Evolutionary conservation across 2,329 filamentous ascomycete genomes (phyloP), one percentile per base, ranked within the genome.

Genomic region (Raffaelea ambrosiae): DNA sequence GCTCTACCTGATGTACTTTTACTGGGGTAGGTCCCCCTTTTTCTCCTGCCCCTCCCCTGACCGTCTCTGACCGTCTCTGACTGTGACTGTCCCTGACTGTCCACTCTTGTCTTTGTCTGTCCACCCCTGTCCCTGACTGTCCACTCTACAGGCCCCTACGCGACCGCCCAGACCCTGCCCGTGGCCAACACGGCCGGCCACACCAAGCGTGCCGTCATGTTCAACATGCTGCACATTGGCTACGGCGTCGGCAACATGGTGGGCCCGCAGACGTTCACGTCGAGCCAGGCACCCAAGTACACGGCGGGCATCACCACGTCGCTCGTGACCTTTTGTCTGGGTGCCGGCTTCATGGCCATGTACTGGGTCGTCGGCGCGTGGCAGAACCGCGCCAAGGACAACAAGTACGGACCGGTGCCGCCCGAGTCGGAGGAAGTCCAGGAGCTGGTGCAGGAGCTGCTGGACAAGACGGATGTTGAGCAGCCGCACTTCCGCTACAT

Each of bases 211-310:
- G 38, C 26, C 23, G 36, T 41, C 31, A 40, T 40, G 16, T 48
- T 29, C 26, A 40, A 46, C 44, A 44, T 29, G 26, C 41, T 49
- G 31, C 46, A 48, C 16, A 33, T 43, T 26, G 19, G 38, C 14
- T 49, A 50, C 40, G 72, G 71, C 2, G 66, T 67, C 3, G 75
- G 73, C 14, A 79, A 76, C 57, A 73, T 78, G 47, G 77, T 79
- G 50, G 75, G 75, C 0, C 75, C 75, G 0, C 72, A 78, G 58
- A 78, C 74, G 2, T 78, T 79, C 62, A 72, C 72, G 53, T 65
- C 65, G 3, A 63, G 63, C 38, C 73, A 80, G 51, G 72, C 69
- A 0, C 76, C 75, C 1, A 63, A 71, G 3, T 78, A 73, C 53
- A 66, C 69, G 13, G 74, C 72, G 1, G 76, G 74, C n/a, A 76